These are phyloP conservation scores for Colletotrichum liriopes DNA, from an alignment of 2,329 filamentous ascomycete species.

Conservation along the genomic window DNA sequence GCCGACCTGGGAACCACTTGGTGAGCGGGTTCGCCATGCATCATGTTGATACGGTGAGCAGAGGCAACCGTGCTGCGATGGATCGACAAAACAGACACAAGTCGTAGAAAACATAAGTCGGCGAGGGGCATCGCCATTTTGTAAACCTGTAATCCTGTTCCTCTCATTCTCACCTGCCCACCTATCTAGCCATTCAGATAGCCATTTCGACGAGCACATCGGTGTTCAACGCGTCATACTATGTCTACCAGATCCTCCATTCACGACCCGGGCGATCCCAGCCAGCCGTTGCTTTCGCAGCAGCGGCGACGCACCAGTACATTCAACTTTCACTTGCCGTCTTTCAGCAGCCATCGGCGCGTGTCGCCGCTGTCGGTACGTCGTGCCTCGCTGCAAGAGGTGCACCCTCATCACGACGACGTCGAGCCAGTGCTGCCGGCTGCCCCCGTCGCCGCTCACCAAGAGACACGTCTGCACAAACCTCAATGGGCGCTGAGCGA, in stretches of 20 bases:
- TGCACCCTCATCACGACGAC: constrained; percentile 35
- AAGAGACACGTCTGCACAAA: constrained; percentile 40
- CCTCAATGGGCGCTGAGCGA: constrained; percentile 41
- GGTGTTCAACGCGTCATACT: not conserved
- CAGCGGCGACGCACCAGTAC: constrained; percentile 30
- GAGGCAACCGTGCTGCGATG: constrained; percentile 5
- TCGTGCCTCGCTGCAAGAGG: constrained; percentile 36
- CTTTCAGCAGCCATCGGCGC: constrained; percentile 14
- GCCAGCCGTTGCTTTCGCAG: constrained; percentile 27
- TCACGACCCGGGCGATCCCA: constrained; percentile 34
- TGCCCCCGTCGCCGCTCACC: constrained; percentile 32
- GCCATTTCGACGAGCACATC: too few relatives aligned
- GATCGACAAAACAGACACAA: constrained; percentile 6
- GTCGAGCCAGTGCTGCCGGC: constrained; percentile 38
- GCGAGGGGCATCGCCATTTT: not conserved
- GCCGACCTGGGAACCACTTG: constrained; percentile 4
- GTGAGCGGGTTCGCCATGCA: constrained; percentile 15
- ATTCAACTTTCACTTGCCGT: constrained; percentile 22
- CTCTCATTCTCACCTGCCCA: not conserved
- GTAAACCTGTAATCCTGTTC: not conserved
- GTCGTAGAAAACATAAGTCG: not conserved
- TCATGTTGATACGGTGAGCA: constrained; percentile 17
- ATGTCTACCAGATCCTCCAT: constrained; percentile 38
- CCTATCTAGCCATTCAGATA: not conserved
- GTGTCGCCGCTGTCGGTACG: constrained; percentile 28